These are phyloP conservation scores for Pseudophaeomoniella oleicola DNA, from an alignment of 2,329 filamentous ascomycete species.

Conservation along the genomic window DNA sequence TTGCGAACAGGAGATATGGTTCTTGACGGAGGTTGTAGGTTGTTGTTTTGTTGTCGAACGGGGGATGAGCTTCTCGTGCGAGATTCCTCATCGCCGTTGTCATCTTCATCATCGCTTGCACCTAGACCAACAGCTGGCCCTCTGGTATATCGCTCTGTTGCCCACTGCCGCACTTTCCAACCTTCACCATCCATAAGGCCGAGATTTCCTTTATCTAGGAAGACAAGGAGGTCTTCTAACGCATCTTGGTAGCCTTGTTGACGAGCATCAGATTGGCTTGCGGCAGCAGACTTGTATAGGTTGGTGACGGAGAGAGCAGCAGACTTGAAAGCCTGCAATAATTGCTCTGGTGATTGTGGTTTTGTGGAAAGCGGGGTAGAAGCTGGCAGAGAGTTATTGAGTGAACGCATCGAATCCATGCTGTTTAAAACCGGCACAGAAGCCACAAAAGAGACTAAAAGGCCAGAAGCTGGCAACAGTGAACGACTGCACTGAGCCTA, in stretches of 20 bases:
- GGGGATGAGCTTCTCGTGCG: constrained; percentile 22
- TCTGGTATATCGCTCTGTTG: constrained; percentile 31
- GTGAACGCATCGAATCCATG: constrained; percentile 52
- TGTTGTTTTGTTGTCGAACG: constrained; percentile 9
- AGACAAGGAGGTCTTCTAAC: constrained; percentile 72
- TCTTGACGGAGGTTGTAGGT: constrained; percentile 4
- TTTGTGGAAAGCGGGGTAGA: constrained; percentile 27
- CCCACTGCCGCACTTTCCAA: constrained; percentile 49
- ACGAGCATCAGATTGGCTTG: constrained; percentile 60
- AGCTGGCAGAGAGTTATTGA: constrained; percentile 46
- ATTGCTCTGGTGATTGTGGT: constrained; percentile 32
- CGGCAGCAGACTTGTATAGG: constrained; percentile 81
- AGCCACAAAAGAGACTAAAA: too few relatives aligned
- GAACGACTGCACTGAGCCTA: too few relatives aligned
- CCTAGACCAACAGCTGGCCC: constrained; percentile 16
- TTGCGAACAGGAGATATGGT: constrained; percentile 8
- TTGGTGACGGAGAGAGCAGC: constrained; percentile 91
- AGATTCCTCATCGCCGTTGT: constrained; percentile 20
- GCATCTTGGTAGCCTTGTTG: constrained; percentile 86
- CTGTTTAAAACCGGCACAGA: constrained; percentile 5
- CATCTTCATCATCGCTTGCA: constrained; percentile 30
- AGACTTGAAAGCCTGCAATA: constrained; percentile 80
- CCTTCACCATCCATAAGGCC: constrained; percentile 69
- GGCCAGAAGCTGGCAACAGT: too few relatives aligned
- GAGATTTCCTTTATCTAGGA: constrained; percentile 69